Evolutionary conservation across 768 basidiomycete genomes (phyloP).

Genomic region (Saitozyma podzolica): DNA sequence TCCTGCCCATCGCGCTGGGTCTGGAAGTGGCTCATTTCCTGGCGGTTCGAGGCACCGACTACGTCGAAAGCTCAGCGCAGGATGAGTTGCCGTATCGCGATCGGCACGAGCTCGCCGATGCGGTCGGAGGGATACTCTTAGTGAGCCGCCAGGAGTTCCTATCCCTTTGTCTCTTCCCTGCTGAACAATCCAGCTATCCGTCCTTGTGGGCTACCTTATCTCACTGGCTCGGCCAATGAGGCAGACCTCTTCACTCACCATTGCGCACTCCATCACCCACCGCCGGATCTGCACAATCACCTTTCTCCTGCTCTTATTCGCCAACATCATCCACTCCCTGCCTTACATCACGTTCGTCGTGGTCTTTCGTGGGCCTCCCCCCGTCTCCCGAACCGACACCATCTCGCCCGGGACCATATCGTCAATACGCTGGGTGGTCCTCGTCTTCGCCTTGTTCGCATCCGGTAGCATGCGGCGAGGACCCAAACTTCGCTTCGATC

Average conservation of each 20-base stretch:
- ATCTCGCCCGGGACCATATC: neutral
- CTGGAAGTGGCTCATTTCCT: conserved; percentile 14
- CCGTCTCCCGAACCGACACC: neutral
- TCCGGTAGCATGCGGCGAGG: conserved; percentile 42
- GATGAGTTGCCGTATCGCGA: neutral
- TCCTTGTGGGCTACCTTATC: no score
- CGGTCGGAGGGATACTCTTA: conserved; percentile 1
- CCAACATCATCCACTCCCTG: conserved; percentile 18
- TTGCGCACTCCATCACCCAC: conserved; percentile 6
- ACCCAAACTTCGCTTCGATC: conserved; percentile 33
- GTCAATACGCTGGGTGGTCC: conserved; percentile 1
- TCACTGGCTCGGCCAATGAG: no score
- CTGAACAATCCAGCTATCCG: neutral
- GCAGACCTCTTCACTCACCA: no score
- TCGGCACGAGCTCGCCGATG: neutral
- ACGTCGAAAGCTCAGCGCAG: neutral
- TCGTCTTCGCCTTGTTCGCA: conserved; percentile 14
- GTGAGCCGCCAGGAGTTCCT: neutral
- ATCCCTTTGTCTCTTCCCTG: neutral
- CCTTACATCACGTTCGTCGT: conserved; percentile 28
- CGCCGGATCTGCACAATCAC: conserved; percentile 15
- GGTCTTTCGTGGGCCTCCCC: conserved; percentile 16
- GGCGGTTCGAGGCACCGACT: neutral
- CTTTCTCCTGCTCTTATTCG: conserved; percentile 16
- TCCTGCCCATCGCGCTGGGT: conserved; percentile 9